Evolutionary conservation across 108 stramenopile genomes (phyloP).

Genomic region (Nannochloropsis granulata): DNA sequence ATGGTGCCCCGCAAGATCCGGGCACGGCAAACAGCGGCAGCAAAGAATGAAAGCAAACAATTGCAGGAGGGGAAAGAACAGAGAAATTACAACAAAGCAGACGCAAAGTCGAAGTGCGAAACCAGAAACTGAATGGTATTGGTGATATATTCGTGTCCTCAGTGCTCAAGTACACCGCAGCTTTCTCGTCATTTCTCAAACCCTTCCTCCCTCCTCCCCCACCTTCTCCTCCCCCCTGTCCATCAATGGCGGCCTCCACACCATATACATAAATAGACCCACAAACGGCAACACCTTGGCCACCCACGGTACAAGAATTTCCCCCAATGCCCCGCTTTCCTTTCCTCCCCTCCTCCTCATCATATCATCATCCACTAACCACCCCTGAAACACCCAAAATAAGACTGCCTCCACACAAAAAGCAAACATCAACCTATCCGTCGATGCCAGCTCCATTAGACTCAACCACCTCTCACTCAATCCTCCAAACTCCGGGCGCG

Average conservation of each 20-base stretch:
- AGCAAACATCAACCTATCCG: slow-evolving; percentile 58
- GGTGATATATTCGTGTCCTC: too few species aligned
- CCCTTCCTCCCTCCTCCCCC: too few species aligned
- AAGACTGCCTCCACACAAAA: slow-evolving; percentile 63
- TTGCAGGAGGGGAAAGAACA: too few species aligned
- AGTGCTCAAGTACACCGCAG: too few species aligned
- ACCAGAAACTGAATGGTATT: too few species aligned
- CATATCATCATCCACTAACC: slow-evolving; percentile 69
- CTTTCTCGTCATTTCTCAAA: too few species aligned
- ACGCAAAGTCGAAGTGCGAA: too few species aligned
- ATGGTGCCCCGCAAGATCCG: too few species aligned
- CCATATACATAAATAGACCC: slow-evolving; percentile 56
- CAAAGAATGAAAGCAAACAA: too few species aligned
- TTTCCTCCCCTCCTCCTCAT: slow-evolving; percentile 32
- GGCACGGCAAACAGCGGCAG: too few species aligned
- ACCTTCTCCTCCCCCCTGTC: too few species aligned
- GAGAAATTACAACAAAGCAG: too few species aligned
- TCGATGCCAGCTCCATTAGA: slow-evolving; percentile 48
- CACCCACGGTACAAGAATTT: slow-evolving; percentile 17
- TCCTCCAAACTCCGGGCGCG: slow-evolving; percentile 50
- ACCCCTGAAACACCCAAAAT: slow-evolving; percentile 68
- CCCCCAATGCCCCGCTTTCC: slow-evolving; percentile 27
- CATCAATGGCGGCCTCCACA: slow-evolving; percentile 37
- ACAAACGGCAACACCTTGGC: slow-evolving; percentile 62
- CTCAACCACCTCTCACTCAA: slow-evolving; percentile 38